Evolutionary conservation across 108 stramenopile species (phyloP), one percentile per base, ranked within the genome.

Genomic region (Seminavis robusta): DNA sequence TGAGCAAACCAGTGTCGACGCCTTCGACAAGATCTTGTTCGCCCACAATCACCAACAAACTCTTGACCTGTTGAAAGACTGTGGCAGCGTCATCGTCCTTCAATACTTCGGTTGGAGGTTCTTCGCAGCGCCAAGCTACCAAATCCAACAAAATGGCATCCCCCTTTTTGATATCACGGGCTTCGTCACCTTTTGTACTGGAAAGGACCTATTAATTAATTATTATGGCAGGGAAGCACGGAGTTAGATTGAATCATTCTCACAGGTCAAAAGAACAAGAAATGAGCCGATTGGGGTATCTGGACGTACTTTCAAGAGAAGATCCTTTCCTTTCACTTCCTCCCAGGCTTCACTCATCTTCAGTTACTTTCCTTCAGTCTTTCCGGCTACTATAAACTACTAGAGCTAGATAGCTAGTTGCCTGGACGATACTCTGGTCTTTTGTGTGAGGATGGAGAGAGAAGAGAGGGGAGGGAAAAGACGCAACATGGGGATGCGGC

Each of bases 1-100:
- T 69, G 7, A 68, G 64, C 10, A 73, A 53, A 8, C 58, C 70
- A 61, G 76, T 69, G 47, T 80, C 79, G 19, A 80, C n/a, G 10
- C 57, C 66, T 21, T 68, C 69, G 33, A 63, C 26, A 15, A 80
- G 59, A 54, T 76, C 74, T 30, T 48, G 36, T 21, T 76, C 70
- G 34, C 74, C 74, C 1, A 80, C 47, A 0, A 58, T 47, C 3
- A 80, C 33, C 19, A 76, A 31, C 64, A 62, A 73, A 17, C 43
- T 28, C n/a, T 66, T 65, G 28, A 27, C 64, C 10, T 63, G 25
- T 38, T 70, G 72, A 63, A 73, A 63, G 9, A 69, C 39, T 8
- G 52, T 33, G 4, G 55, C 67, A 41, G 61, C 46, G 1, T 10
- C 24, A 11, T 45, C 20, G 2, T 52, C 15, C 40, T 37, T 59